phyloP scores from a whole-genome alignment of 1,284 basidiomycete genomes.

The Naganishia sp. region DNA sequence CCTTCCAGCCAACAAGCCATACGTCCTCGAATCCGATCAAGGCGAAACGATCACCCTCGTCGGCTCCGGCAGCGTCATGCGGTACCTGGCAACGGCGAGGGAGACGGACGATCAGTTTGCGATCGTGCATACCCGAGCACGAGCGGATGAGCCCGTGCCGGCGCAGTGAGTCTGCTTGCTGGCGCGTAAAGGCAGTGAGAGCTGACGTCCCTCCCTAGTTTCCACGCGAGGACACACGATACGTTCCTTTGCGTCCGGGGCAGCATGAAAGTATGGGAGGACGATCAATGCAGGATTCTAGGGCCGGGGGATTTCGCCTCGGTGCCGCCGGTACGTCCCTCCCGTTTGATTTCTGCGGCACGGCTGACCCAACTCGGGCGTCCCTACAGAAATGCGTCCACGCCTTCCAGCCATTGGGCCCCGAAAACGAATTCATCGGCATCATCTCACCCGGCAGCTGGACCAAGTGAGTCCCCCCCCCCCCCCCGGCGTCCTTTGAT shows the following conservation, averaged over 20 bases:
- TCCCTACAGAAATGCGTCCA: constrained; percentile 26
- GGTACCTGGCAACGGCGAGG: constrained; percentile 28
- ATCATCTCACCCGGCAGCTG: constrained; percentile 33
- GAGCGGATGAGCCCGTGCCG: constrained; percentile 31
- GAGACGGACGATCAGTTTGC: constrained; percentile 31
- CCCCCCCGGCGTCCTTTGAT: neutral
- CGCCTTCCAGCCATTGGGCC: constrained; percentile 25
- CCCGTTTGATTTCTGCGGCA: neutral
- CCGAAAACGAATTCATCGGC: constrained; percentile 32
- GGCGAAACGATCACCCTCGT: constrained; percentile 33
- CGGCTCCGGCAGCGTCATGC: constrained; percentile 28
- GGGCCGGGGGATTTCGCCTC: constrained; percentile 31
- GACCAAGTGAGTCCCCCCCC: constrained; percentile 18
- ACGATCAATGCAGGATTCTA: constrained; percentile 31
- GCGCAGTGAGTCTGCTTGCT: constrained; percentile 29
- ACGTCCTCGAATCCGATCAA: constrained; percentile 32
- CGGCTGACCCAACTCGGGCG: neutral
- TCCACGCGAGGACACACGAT: constrained; percentile 32
- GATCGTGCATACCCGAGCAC: constrained; percentile 28
- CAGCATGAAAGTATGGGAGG: constrained; percentile 27
- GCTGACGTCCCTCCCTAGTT: constrained; percentile 1
- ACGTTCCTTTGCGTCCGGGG: constrained; percentile 29
- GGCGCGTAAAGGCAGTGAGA: too few relatives aligned
- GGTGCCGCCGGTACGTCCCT: constrained; percentile 29
- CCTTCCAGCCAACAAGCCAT: constrained; percentile 21